Base-by-base conservation (phyloP, 805 yeast genomes). In the Kluyveromyces nonfermentans region DNA sequence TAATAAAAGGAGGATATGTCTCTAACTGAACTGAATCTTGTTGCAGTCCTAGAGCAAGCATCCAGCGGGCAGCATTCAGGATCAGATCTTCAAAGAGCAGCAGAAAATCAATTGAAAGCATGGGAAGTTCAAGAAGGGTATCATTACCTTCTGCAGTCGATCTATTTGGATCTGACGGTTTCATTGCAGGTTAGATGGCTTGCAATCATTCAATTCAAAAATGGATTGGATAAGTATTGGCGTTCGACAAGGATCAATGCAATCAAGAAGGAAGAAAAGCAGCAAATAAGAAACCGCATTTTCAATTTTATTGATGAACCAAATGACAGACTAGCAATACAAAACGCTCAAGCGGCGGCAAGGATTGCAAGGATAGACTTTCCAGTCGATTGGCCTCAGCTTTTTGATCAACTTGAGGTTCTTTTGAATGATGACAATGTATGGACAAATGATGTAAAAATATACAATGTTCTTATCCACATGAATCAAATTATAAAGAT, bases 201-300 rank as follows among this genome's bases (percentile, higher is more conserved):
- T 20, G 88, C 95, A 0, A 72, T 87, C 1, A 90, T 90, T 35
- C 84, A 83, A 50, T 78, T 90, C 63, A 90, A 93, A 57, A 90
- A 90, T 61, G 94, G 94, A 1, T 70, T 87, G 17, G 95, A 86
- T 15, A 78, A 75, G 56, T 78, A 77, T 55, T 90, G 98, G 97
- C 70, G 96, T 46, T 69, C 81, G 1, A 70, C 86, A 0, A 70
- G 85, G 16, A 64, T 70, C 30, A 65, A 75, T 47, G 69, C 77
- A 0, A 72, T 82, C 16, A 50, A 72, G 2, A 73, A 72, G 38
- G 86, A 82, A 15, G 97, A 88, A 55, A 90, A 88, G 58, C 47
- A 48, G 0, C 75, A 73, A 39, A 86, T 88, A 38, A 71, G 79
- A 46, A 53, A 64, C 16, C 67, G 81, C 35, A 58, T 85, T 8